Evolutionary conservation across 169 alveolate genomes (phyloP), one percentile per base, ranked within the genome.

Genomic region (Cyclospora cayetanensis): DNA sequence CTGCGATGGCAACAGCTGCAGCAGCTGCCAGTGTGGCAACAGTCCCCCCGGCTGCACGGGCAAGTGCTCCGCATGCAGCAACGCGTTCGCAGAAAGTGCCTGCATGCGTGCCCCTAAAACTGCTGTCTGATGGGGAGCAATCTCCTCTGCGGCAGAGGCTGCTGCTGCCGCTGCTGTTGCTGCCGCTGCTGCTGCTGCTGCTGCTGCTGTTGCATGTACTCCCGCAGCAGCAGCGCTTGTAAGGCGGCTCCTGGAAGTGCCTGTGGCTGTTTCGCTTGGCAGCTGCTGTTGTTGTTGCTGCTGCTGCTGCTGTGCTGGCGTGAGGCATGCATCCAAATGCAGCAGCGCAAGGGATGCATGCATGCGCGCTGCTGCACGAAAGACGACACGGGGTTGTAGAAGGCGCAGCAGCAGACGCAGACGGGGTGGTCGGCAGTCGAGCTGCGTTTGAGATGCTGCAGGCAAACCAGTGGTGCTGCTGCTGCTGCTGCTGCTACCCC

Each of bases 11-110:
- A 76, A 65, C 86, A 76, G 86, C 86, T n/a, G 86, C 86, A 76
- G 86, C 86, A 76, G 86, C 86, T 76, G 86, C 86, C 86, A 76
- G 66, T 76, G 86, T 1, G 86, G 86, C 68, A 76, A 65, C 65
- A 76, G 66, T 2, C 66, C 65, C 42, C 86, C 86, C 27, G 65
- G 9, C 42, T 76, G 86, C 86, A 76, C 66, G 43, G 86, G 86
- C 5, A 76, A 34, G 27, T 76, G 86, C 66, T 76, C 86, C 0
- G 86, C 86, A 41, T 76, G 86, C 86, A 76, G 86, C 86, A 76
- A 65, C 86, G 86, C 86, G n/a, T 41, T 41, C 7, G 66, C 86
- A 25, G 86, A 37, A 7, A 42, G 18, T 4, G 65, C 86, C 86
- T 76, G 86, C 66, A 76, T 39, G 43, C 86, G 39, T 25, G 86